These are phyloP conservation scores for Scytalidium sp. DNA, from an alignment of 2,329 filamentous ascomycete species.

Conservation along the genomic window DNA sequence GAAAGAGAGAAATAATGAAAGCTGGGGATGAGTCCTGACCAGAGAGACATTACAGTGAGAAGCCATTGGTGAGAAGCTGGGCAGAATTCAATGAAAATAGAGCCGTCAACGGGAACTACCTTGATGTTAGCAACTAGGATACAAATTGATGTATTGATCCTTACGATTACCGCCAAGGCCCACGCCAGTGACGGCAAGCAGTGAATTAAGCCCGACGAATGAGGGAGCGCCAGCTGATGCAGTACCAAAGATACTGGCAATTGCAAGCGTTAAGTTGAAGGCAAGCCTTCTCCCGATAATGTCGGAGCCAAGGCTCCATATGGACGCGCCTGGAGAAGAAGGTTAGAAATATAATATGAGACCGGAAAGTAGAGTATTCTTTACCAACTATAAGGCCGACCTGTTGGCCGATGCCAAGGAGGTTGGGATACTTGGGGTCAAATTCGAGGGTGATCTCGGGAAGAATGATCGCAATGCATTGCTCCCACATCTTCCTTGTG, in stretches of 20 bases:
- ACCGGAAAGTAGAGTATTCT: too few species aligned
- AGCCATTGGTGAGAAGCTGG: constrained; percentile 72
- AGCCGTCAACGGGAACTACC: constrained; percentile 78
- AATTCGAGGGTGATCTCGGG: too few species aligned
- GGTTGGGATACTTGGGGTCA: too few species aligned
- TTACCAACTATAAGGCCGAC: too few species aligned
- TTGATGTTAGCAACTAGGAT: too few species aligned
- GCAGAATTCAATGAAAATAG: constrained; percentile 80
- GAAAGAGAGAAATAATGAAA: too few species aligned
- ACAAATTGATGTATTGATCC: too few species aligned
- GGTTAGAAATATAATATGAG: too few species aligned
- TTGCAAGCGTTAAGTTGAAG: constrained; percentile 76
- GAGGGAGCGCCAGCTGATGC: constrained; percentile 63
- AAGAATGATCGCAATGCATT: too few species aligned
- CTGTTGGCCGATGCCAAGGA: constrained; percentile 68
- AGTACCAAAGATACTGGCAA: constrained; percentile 73
- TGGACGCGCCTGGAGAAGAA: constrained; percentile 75
- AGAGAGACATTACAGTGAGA: constrained; percentile 76
- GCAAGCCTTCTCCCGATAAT: constrained; percentile 74
- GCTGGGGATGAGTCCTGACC: too few species aligned
- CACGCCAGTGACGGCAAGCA: constrained; percentile 61
- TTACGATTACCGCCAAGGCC: constrained; percentile 74
- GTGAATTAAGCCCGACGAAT: constrained; percentile 62
- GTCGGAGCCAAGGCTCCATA: constrained; percentile 80
- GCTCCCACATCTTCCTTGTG: too few species aligned